Conservation (phyloP, 345 rosid genomes). For the Toxicodendron radicans region DNA sequence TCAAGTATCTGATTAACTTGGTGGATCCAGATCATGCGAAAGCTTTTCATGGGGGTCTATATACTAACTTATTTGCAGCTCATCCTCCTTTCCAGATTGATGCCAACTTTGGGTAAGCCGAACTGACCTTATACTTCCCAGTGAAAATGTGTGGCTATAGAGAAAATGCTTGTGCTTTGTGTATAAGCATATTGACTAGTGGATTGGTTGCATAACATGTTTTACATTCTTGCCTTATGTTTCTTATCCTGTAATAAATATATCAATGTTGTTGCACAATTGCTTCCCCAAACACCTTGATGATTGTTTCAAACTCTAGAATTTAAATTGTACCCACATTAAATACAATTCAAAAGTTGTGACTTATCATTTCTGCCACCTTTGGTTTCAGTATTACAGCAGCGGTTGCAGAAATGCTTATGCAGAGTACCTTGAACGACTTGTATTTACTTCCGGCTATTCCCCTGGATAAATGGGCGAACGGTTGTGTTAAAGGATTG, state of each 20-base stretch:
- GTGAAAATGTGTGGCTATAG: not conserved
- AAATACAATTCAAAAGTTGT: not conserved
- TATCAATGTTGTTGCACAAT: not conserved
- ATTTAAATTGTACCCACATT: not conserved
- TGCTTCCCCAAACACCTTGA: not conserved
- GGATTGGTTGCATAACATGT: not conserved
- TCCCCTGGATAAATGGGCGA: constrained; percentile 74
- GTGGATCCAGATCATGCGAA: constrained; percentile 77
- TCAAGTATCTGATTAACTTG: constrained; percentile 65
- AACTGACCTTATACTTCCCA: not conserved
- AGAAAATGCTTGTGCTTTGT: not conserved
- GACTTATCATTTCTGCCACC: not conserved
- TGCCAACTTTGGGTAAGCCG: constrained; percentile 86
- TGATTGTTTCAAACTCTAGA: not conserved
- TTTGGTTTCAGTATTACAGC: constrained; percentile 57
- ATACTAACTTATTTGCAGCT: constrained; percentile 85
- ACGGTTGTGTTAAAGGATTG: constrained; percentile 69
- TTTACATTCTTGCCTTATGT: not conserved
- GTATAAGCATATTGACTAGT: not conserved
- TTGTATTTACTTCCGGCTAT: constrained; percentile 83
- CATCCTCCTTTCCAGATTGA: constrained; percentile 99
- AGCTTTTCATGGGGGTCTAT: constrained; percentile 72
- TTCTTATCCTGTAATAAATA: not conserved
- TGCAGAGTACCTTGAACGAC: constrained; percentile 74
- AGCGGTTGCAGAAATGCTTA: constrained; percentile 80